These are phyloP conservation scores for Epipyxis sp. DNA, from an alignment of 108 stramenopile genomes.

Conservation along the genomic window DNA sequence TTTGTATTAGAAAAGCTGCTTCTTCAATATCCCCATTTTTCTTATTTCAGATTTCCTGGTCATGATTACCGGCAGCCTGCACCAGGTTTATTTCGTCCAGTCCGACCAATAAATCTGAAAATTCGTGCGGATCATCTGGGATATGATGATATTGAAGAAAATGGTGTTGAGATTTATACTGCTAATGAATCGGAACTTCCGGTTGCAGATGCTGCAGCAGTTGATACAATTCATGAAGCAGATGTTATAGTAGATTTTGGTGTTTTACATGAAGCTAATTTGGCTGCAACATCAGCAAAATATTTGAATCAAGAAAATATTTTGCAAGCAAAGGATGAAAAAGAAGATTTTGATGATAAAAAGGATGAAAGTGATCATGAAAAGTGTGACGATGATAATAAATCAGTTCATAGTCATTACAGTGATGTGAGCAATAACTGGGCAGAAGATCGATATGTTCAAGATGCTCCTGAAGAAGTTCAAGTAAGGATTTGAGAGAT, in stretches of 20 bases:
- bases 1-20: background rate
- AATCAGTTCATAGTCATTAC: background rate
- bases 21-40: background rate
- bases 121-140: background rate
- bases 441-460: slow-evolving; percentile 4
- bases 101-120: background rate
- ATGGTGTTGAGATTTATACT: background rate
- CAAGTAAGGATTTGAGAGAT: background rate
- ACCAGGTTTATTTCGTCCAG: background rate
- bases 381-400: background rate
- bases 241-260: slow-evolving; percentile 2
- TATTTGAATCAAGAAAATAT: background rate
- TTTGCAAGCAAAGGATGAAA: background rate
- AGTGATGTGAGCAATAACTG: background rate
- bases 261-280: background rate
- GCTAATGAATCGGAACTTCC: background rate
- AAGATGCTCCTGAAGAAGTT: background rate
- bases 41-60: slow-evolving; percentile 23
- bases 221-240: background rate
- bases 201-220: background rate
- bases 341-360: background rate
- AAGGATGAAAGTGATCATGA: background rate
- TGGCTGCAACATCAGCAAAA: background rate
- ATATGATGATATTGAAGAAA: background rate
- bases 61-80: slow-evolving; percentile 27